Conservation (phyloP, 1,284 basidiomycete genomes). For the Schizophyllum commune region DNA sequence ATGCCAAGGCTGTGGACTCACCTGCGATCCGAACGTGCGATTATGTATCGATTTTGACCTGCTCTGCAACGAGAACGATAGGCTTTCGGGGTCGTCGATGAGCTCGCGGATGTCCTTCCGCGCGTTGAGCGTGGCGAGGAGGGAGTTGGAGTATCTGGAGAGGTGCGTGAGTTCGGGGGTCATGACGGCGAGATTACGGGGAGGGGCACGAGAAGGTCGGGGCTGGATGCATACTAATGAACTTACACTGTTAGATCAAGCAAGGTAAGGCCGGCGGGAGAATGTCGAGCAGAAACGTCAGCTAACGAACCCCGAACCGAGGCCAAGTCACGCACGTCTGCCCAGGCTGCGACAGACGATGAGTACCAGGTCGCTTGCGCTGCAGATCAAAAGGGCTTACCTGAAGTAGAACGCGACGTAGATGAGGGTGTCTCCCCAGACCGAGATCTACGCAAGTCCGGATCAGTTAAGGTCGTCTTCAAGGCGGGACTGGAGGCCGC, state of each 20-base stretch:
- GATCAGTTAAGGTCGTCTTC: neutral
- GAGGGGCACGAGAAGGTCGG: neutral
- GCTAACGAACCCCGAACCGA: neutral
- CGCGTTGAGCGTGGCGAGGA: constrained; percentile 49
- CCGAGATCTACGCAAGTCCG: constrained; percentile 30
- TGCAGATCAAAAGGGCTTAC: neutral
- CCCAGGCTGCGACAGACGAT: constrained; percentile 25
- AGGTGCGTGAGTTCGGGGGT: constrained; percentile 1
- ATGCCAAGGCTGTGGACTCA: too few relatives aligned
- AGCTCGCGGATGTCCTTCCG: constrained; percentile 32
- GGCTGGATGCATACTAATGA: neutral
- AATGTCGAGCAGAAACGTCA: too few relatives aligned
- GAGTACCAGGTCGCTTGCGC: neutral
- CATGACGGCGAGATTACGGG: neutral
- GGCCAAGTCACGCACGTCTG: constrained; percentile 28
- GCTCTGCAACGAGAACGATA: constrained; percentile 40
- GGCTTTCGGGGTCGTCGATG: constrained; percentile 33
- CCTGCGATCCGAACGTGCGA: constrained; percentile 11
- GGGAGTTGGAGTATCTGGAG: constrained; percentile 40
- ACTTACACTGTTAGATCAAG: neutral
- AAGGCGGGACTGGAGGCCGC: neutral
- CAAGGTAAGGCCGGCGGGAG: too few relatives aligned
- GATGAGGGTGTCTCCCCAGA: constrained; percentile 39
- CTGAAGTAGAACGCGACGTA: constrained; percentile 53
- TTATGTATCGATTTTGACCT: constrained; percentile 27